phyloP scores from a whole-genome alignment of 2,329 filamentous ascomycete genomes.

The Didymella pomorum region DNA sequence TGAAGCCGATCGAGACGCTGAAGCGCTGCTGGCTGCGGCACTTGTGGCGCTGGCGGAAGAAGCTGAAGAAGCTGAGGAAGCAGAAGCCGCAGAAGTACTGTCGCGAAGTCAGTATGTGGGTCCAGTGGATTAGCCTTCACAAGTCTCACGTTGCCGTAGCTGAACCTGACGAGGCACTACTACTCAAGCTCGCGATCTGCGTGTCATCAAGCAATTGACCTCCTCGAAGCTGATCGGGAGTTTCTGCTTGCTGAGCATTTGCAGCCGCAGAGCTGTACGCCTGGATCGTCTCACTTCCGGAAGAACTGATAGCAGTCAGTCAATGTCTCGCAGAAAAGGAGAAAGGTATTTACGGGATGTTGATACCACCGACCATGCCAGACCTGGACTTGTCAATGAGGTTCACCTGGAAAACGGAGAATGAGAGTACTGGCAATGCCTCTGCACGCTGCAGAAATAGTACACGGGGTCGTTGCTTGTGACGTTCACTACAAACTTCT shows the following conservation, averaged over 20 bases:
- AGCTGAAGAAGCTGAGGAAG: conserved; percentile 5
- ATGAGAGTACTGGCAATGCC: conserved; percentile 30
- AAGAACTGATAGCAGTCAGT: not conserved
- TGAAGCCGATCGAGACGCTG: not conserved
- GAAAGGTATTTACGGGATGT: conserved; percentile 6
- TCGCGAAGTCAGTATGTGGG: not conserved
- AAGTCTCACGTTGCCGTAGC: conserved; percentile 12
- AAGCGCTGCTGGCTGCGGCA: not conserved
- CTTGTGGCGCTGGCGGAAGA: conserved; percentile 10
- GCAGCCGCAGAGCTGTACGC: conserved; percentile 13
- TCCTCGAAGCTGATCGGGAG: conserved; percentile 17
- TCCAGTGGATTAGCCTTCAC: not conserved
- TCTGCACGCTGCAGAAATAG: conserved; percentile 33
- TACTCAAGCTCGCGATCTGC: conserved; percentile 24
- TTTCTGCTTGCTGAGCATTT: conserved; percentile 2
- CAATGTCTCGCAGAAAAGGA: not conserved
- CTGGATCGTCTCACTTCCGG: conserved; percentile 10
- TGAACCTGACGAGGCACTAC: conserved; percentile 9
- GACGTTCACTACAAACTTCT: conserved; percentile 37
- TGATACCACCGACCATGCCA: conserved; percentile 19
- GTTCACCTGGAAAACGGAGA: not conserved
- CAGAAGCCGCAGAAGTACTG: conserved; percentile 11
- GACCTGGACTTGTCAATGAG: not conserved
- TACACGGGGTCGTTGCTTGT: conserved; percentile 33
- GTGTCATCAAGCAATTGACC: conserved; percentile 28